Evolutionary conservation across 2,329 filamentous ascomycete species (phyloP), one percentile per base, ranked within the genome.

Genomic region (Clonostachys byssicola): DNA sequence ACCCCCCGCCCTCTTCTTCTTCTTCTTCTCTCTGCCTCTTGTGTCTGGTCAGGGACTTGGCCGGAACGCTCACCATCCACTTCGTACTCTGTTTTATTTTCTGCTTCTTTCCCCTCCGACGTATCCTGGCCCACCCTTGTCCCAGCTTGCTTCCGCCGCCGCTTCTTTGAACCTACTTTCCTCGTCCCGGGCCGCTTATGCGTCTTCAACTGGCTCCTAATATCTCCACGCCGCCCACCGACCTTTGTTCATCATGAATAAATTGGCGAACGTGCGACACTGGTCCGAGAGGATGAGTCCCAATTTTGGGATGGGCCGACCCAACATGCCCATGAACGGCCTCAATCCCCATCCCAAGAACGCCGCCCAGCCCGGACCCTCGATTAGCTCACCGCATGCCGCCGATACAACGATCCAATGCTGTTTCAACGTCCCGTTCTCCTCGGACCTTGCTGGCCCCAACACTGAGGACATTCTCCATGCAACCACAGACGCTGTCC

Each of bases 391-490:
- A 55, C 82, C 86, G 49, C 84, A 86, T 54, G 76, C 85, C 52
- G 79, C 86, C 62, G 88, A 92, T 64, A 77, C 85, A 45, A 84
- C 83, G 55, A 89, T 97, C 68, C 90, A 95, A 68, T 86, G 96
- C 66, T 92, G 90, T 54, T 97, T 99, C 83, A 97, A 96, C 65
- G 88, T 99, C 43, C 94, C 94, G 51, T 96, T 97, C 71, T 86
- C 91, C 57, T 95, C 89, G 54, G 92, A 92, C 60, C 83, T 99
- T 51, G 82, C 89, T 52, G 94, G 94, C 34, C 94, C 94, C 53
- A 91, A 97, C 61, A 88, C 88, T 56, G 91, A 96, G 67, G 92
- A 97, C 68, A 89, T 99, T 60, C 81, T 97, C 51, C 92, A 96
- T 71, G 91, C 92, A 53, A 96, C 89, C 53, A 83, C 85, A 49